Evolutionary conservation across 805 yeast genomes (phyloP), one percentile per base, ranked within the genome.

Genomic region (Brettanomyces anomalus): DNA sequence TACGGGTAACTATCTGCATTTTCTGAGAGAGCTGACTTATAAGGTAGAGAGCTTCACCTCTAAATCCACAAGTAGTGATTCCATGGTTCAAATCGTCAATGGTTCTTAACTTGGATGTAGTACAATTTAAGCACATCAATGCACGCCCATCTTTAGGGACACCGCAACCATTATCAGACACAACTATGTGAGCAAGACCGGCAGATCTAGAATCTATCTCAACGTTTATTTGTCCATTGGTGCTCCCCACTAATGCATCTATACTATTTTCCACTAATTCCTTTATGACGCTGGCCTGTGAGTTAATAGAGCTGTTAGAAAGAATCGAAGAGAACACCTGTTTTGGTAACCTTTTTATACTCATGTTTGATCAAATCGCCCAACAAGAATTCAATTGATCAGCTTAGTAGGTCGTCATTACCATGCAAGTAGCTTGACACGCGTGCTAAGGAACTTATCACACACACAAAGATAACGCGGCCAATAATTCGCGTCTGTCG

Each of bases 31-130:
- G 44, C 37, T 51, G 63, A 20, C 65, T 57, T 18, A 75, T 51
- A 35, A 61, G 57, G 49, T 60, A 62, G 6, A 76, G 51, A 0
- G 77, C 76, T 45, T 72, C 73, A 6, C 79, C 81, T 52, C 76
- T 58, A 46, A 69, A 74, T 0, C 80, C 79, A 41, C 68, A 57
- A 0, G 74, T 60, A 1, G 43, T 20, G 4, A 65, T 41, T 3
- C 56, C 56, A 14, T 33, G 36, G 4, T 50, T 44, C 7, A 72
- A 42, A 31, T 69, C 71, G 1, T 53, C 53, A 7, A 55, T 30
- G 0, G 46, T 41, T 0, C 46, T 32, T 3, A 71, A 49, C 45
- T 71, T 74, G 0, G 77, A 71, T 1, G 79, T 74, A 10, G 68
- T 55, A 39, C 60, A 58, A 39, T 63, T 62, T 30, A 57, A 42